phyloP scores from a whole-genome alignment of 192 early-diverging fungal genomes.

The Backusella luteola region DNA sequence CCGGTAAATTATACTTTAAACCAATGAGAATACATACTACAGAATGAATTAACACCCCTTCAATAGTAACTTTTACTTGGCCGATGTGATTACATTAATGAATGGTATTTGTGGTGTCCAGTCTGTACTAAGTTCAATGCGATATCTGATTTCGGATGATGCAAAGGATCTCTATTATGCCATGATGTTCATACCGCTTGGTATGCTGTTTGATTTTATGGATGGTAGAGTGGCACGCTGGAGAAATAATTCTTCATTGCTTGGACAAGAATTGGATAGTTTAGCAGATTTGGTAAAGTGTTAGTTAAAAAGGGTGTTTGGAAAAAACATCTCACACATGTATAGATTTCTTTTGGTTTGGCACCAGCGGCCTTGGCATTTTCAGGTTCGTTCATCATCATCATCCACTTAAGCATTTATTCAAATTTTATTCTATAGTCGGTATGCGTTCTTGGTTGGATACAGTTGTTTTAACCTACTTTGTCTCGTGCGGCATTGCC shows the following conservation, averaged over 20 bases:
- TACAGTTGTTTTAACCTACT: conserved; percentile 71
- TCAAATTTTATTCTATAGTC: conserved; percentile 36
- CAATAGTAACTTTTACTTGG: conserved; percentile 67
- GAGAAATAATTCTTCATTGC: conserved; percentile 63
- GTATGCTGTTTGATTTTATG: conserved; percentile 69
- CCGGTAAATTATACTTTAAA: background rate
- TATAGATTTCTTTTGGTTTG: conserved; percentile 48
- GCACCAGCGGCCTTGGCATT: conserved; percentile 28
- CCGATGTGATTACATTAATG: conserved; percentile 83
- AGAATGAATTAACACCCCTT: background rate
- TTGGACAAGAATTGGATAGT: conserved; percentile 89
- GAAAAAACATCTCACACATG: background rate
- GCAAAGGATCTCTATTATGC: conserved; percentile 56
- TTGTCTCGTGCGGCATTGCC: conserved; percentile 84
- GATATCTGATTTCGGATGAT: conserved; percentile 63
- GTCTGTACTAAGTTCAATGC: conserved; percentile 71
- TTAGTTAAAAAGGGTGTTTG: background rate
- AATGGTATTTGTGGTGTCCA: conserved; percentile 79
- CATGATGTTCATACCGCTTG: conserved; percentile 66
- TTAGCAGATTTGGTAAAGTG: conserved; percentile 75
- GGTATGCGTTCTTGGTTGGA: conserved; percentile 84
- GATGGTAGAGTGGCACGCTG: conserved; percentile 86
- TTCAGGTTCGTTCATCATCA: conserved; percentile 17
- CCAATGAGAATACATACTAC: background rate
- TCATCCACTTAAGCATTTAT: background rate